Evolutionary conservation across 768 basidiomycete genomes (phyloP).

Genomic region (Pleurotus sapidus): DNA sequence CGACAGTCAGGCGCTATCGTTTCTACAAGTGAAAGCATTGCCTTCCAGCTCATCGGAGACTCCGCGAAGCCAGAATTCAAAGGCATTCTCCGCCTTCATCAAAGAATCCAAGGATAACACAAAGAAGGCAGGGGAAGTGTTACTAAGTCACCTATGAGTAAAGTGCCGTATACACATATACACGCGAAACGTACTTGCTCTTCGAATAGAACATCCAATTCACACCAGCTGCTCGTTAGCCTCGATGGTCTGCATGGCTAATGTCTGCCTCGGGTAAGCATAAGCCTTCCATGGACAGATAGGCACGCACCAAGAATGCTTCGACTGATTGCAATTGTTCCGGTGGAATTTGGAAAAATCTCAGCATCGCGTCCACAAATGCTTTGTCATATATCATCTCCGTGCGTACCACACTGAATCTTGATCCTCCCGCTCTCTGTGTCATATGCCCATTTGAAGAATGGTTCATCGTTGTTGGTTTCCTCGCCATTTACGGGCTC

Average conservation of each 20-base stretch:
- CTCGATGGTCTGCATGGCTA: background rate
- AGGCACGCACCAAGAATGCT: background rate
- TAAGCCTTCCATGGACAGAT: background rate
- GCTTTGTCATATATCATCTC: slow-evolving; percentile 1
- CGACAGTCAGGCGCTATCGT: slow-evolving; percentile 73
- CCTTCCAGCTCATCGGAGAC: slow-evolving; percentile 74
- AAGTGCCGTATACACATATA: background rate
- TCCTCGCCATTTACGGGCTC: background rate
- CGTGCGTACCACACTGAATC: background rate
- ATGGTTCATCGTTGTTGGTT: background rate
- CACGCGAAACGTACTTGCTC: too few relatives aligned
- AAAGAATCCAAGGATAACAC: slow-evolving; percentile 78
- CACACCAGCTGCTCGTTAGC: background rate
- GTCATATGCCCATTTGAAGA: background rate
- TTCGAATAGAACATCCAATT: too few relatives aligned
- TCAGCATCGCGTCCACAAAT: background rate
- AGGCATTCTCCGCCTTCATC: slow-evolving; percentile 61
- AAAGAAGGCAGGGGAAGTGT: slow-evolving; percentile 31
- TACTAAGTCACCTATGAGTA: slow-evolving; percentile 11
- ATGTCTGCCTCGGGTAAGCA: background rate
- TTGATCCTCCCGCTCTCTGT: background rate
- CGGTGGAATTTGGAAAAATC: background rate
- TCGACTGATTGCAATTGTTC: background rate
- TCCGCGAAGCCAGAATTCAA: slow-evolving; percentile 66
- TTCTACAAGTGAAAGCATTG: slow-evolving; percentile 77